Base-by-base conservation (phyloP, 2,329 filamentous ascomycete genomes). In the Aspergillus costaricaensis region DNA sequence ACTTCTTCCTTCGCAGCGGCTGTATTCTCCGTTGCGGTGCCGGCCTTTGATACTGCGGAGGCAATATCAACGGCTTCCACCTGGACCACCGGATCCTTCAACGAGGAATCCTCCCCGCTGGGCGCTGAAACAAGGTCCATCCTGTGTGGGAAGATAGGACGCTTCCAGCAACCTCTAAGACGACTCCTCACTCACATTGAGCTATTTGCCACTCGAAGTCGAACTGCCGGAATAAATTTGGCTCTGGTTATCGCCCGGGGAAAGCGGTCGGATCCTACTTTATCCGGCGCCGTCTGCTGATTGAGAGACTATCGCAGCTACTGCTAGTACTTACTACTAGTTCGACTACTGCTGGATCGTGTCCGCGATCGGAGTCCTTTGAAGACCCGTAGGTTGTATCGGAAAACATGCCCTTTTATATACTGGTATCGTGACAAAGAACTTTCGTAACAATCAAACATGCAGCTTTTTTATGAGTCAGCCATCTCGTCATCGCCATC, bases 401-500 rank as follows among this genome's bases (percentile, higher is more conserved):
- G 30, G 27, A 50, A 57, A 32, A 55, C 21, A 47, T 49, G 56
- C 54, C 55, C 59, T 68, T 63, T 58, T 68, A 56, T 65, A 61
- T 67, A 36, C 32, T 72, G 70, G 71, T 75, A 76, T 75, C 71
- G 69, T 68, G 32, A 69, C 65, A 70, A 68, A 64, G 54, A 64
- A 58, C 41, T 41, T 62, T 60, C 64, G 57, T 68, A 65, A 64
- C 67, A 62, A 65, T 36, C 41, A 44, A 58, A 63, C 60, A 65
- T 71, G 57, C 65, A 70, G 67, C 61, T 57, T 57, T 57, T 61
- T 76, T 73, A 81, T 64, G 76, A 78, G 68, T 79, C 79, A 50
- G 72, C 79, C 88, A 87, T 90, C 75, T 82, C 80, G 61, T 81
- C 76, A 63, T 82, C 80, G 57, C 80, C 77, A 50, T 76, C 75